These are phyloP conservation scores for Oleoguttula mirabilis DNA, from an alignment of 495 filamentous ascomycete genomes.

Conservation along the genomic window DNA sequence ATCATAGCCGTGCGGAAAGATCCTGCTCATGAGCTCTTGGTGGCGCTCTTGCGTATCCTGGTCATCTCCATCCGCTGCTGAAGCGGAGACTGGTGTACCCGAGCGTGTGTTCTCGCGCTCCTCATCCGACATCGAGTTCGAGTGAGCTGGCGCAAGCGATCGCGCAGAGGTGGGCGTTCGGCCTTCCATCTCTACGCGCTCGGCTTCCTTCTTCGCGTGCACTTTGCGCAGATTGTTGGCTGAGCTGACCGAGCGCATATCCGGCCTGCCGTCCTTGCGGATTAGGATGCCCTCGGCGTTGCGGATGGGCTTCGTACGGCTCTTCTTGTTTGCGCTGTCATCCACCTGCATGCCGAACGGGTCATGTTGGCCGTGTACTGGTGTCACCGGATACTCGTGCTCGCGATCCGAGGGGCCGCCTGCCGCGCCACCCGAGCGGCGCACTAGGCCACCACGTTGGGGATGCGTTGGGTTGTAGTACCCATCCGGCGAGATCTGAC, in stretches of 20 bases:
- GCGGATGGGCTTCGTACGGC: slow-evolving; percentile 30
- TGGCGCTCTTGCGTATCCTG: slow-evolving; percentile 14
- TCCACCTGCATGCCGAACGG: neutral
- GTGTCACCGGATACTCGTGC: slow-evolving; percentile 5
- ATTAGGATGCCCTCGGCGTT: slow-evolving; percentile 35
- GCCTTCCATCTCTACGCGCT: slow-evolving; percentile 15
- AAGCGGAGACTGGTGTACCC: slow-evolving; percentile 1
- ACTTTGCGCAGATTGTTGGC: slow-evolving; percentile 33
- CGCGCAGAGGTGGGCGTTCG: slow-evolving; percentile 14
- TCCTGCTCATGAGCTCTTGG: slow-evolving; percentile 14
- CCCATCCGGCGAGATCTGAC: slow-evolving; percentile 24
- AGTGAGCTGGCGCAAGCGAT: slow-evolving; percentile 8
- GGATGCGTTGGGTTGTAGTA: slow-evolving; percentile 21
- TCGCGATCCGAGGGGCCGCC: neutral
- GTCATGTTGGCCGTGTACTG: slow-evolving; percentile 4
- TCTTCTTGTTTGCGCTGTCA: slow-evolving; percentile 24
- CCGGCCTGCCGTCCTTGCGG: slow-evolving; percentile 33
- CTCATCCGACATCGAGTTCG: slow-evolving; percentile 7
- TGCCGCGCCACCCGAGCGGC: neutral
- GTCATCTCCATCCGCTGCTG: slow-evolving; percentile 1
- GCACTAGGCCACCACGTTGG: neutral
- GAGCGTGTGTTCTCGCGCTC: slow-evolving; percentile 1
- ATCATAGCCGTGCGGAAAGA: slow-evolving; percentile 15
- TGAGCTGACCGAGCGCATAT: slow-evolving; percentile 30
- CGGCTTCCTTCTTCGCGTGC: slow-evolving; percentile 30